Conservation (phyloP, 306 rosid species). For the Casuarina cunninghamiana region DNA sequence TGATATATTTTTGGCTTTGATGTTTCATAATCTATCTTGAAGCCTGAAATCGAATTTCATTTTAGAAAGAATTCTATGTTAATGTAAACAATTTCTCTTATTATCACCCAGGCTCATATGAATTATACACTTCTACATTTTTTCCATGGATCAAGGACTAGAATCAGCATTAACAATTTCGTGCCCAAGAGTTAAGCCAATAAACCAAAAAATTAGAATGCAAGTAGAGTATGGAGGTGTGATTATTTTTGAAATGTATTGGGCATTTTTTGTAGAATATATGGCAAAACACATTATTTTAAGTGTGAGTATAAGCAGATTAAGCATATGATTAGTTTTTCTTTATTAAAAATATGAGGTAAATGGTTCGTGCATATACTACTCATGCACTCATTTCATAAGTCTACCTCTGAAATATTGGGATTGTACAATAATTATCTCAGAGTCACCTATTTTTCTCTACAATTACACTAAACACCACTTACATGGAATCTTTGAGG, state of each 20-base stretch:
- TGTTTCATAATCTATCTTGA: too few relatives aligned
- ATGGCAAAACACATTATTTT: not conserved
- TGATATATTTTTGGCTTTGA: too few relatives aligned
- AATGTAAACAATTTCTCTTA: not conserved
- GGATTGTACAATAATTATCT: conserved; percentile 93
- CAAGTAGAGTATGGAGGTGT: not conserved
- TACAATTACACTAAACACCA: conserved; percentile 98
- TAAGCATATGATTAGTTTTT: not conserved
- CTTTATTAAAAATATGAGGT: conserved; percentile 7
- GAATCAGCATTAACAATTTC: too few relatives aligned
- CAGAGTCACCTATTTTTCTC: conserved; percentile 95
- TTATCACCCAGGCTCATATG: too few relatives aligned
- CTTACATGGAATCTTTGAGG: conserved; percentile 96
- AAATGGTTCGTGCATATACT: conserved; percentile 15
- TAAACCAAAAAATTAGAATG: too few relatives aligned
- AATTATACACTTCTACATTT: too few relatives aligned
- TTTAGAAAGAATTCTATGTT: not conserved
- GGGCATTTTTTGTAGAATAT: not conserved
- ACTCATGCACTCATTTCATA: conserved; percentile 31
- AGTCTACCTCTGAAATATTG: conserved; percentile 98
- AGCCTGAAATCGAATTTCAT: too few relatives aligned
- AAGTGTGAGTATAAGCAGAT: conserved; percentile 3
- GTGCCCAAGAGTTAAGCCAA: too few relatives aligned
- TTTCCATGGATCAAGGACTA: too few relatives aligned
- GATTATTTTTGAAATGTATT: not conserved